A percentile compares a stretch with the other conserved stretches of the same genome.
These are phyloP conservation scores for Serendipita sp. DNA, from an alignment of 768 basidiomycete species.

Conservation along the genomic window DNA sequence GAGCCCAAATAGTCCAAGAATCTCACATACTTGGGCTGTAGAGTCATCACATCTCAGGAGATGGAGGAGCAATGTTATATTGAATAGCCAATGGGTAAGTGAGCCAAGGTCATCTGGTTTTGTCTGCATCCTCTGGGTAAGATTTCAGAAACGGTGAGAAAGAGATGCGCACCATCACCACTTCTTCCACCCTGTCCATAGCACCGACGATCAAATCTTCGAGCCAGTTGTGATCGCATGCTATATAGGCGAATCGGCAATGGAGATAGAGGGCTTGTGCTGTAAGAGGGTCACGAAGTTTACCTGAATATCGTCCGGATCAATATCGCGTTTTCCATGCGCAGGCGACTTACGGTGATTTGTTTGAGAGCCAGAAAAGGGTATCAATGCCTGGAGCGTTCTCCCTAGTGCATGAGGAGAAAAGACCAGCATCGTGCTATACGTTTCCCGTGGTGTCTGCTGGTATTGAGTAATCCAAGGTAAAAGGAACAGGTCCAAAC, in stretches of 20 bases:
- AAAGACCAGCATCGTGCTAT: constrained; percentile 85
- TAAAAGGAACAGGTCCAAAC: not conserved
- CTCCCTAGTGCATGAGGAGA: constrained; percentile 59
- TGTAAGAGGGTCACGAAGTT: constrained; percentile 58
- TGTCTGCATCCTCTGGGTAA: constrained; percentile 29
- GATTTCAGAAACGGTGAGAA: constrained; percentile 5
- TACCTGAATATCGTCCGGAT: not conserved
- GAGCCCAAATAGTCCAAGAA: constrained; percentile 67
- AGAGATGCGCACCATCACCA: constrained; percentile 59
- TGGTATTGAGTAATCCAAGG: not conserved
- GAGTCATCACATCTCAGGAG: constrained; percentile 73
- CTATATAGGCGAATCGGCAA: constrained; percentile 79
- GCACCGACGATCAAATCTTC: constrained; percentile 85
- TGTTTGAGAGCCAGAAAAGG: constrained; percentile 47
- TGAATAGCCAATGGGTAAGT: constrained; percentile 89
- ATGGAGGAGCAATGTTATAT: constrained; percentile 78
- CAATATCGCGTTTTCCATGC: no score
- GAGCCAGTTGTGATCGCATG: constrained; percentile 81
- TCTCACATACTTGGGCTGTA: constrained; percentile 63
- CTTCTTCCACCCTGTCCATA: constrained; percentile 81
- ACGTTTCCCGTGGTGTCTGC: constrained; percentile 60
- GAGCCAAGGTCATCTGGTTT: constrained; percentile 72
- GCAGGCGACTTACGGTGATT: not conserved
- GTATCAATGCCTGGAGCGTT: constrained; percentile 66
- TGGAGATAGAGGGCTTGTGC: constrained; percentile 85